Evolutionary conservation across 2,329 filamentous ascomycete genomes (phyloP).

Genomic region (Fusarium paranaense): DNA sequence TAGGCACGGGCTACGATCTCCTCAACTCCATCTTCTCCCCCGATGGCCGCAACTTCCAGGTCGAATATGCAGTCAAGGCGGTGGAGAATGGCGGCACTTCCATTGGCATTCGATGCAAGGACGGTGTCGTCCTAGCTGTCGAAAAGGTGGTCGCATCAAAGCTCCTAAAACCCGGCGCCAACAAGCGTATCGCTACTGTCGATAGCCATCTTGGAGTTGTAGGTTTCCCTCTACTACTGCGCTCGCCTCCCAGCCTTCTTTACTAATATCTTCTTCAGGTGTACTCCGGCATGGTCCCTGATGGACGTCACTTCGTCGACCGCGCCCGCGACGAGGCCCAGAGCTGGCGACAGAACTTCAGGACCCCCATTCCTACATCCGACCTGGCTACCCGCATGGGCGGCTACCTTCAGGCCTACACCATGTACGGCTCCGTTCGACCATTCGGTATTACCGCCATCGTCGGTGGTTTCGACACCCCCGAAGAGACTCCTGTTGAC

Average conservation of each 20-base stretch:
- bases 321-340: constrained; percentile 94
- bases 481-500: constrained; percentile 86
- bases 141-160: constrained; percentile 98
- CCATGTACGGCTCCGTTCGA: constrained; percentile 94
- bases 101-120: constrained; percentile 95
- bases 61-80: constrained; percentile 98
- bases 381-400: constrained; percentile 94
- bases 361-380: constrained; percentile 88
- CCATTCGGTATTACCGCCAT: constrained; percentile 98
- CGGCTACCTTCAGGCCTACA: constrained; percentile 96
- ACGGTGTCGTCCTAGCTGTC: constrained; percentile 93
- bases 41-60: constrained; percentile 98
- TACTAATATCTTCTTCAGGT: constrained; percentile 62
- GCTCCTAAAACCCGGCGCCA: constrained; percentile 92
- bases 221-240: constrained; percentile 55
- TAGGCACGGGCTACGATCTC: constrained; percentile 99
- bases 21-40: constrained; percentile 99
- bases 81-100: constrained; percentile 98
- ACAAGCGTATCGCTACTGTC: constrained; percentile 96
- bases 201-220: constrained; percentile 95
- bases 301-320: constrained; percentile 94
- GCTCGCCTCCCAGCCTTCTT: background rate
- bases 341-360: constrained; percentile 93
- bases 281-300: constrained; percentile 92
- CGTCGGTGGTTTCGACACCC: constrained; percentile 91